A percentile compares a stretch with the other conserved stretches of the same genome.
phyloP scores from a whole-genome alignment of 371 early-diverging fungal genomes.

The Nematocida parisii region DNA sequence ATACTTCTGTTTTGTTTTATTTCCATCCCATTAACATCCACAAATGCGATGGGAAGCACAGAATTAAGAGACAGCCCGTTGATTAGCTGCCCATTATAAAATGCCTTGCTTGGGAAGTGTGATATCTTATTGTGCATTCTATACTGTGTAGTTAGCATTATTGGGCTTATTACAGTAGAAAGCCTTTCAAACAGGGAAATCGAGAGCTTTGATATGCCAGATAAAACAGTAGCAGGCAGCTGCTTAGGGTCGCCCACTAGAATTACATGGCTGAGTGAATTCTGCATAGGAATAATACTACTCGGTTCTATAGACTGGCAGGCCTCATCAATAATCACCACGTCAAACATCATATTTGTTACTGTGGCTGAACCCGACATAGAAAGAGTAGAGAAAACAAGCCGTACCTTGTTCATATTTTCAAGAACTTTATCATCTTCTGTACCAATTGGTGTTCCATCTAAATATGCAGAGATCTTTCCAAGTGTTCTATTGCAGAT shows the following conservation, averaged over 20 bases:
- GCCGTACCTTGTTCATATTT: background rate
- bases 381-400: constrained; percentile 54
- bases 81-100: constrained; percentile 61
- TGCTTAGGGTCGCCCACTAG: constrained; percentile 93
- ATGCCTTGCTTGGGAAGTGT: constrained; percentile 52
- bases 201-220: background rate
- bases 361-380: constrained; percentile 13
- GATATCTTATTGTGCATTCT: constrained; percentile 63
- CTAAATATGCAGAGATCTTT: background rate
- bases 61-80: background rate
- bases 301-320: constrained; percentile 87
- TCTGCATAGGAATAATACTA: constrained; percentile 80
- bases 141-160: constrained; percentile 65
- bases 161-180: constrained; percentile 5
- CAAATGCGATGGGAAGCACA: constrained; percentile 35
- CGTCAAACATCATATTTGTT: constrained; percentile 3
- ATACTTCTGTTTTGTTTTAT: constrained; percentile 19
- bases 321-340: constrained; percentile 88
- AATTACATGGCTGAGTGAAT: constrained; percentile 77
- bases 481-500: background rate
- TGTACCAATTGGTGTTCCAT: background rate
- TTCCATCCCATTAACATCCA: constrained; percentile 54
- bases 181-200: constrained; percentile 49
- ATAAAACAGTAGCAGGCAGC: constrained; percentile 70
- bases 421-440: background rate